Evolutionary conservation across 2,329 filamentous ascomycete genomes (phyloP).

Genomic region (Ascochyta rabiei): DNA sequence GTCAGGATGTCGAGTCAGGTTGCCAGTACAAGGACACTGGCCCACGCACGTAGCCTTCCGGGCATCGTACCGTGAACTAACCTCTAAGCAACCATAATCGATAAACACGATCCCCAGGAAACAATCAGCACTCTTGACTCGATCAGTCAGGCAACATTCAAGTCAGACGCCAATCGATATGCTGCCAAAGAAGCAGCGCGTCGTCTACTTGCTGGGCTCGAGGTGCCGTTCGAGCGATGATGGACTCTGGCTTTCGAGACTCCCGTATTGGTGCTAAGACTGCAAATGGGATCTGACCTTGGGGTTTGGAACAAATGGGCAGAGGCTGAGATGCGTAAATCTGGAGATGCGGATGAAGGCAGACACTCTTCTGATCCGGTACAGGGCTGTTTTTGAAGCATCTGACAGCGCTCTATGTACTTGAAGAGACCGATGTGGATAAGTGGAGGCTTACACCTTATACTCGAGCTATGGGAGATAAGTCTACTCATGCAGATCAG

Average conservation of each 20-base stretch:
- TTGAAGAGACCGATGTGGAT: constrained; percentile 8
- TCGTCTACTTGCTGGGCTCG: constrained; percentile 11
- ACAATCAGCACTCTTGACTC: background rate
- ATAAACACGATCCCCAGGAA: background rate
- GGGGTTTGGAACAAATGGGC: constrained; percentile 9
- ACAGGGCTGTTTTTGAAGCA: constrained; percentile 8
- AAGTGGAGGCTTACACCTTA: constrained; percentile 9
- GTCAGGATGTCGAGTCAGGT: background rate
- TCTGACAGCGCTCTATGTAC: background rate
- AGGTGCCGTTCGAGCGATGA: constrained; percentile 11
- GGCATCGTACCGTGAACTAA: too few relatives aligned
- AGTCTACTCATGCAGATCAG: constrained; percentile 2
- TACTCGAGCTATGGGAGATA: constrained; percentile 7
- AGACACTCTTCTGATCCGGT: background rate
- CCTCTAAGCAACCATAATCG: background rate
- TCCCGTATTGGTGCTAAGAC: constrained; percentile 7
- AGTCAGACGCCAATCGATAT: constrained; percentile 8
- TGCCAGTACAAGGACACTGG: background rate
- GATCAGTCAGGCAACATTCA: background rate
- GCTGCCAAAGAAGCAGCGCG: constrained; percentile 15
- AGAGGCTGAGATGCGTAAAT: constrained; percentile 5
- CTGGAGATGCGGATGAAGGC: background rate
- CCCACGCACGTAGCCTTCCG: background rate
- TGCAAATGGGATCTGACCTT: constrained; percentile 9
- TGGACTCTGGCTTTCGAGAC: constrained; percentile 11